Evolutionary conservation across 495 filamentous ascomycete genomes (phyloP).

Genomic region (Clavariopsis aquatica): DNA sequence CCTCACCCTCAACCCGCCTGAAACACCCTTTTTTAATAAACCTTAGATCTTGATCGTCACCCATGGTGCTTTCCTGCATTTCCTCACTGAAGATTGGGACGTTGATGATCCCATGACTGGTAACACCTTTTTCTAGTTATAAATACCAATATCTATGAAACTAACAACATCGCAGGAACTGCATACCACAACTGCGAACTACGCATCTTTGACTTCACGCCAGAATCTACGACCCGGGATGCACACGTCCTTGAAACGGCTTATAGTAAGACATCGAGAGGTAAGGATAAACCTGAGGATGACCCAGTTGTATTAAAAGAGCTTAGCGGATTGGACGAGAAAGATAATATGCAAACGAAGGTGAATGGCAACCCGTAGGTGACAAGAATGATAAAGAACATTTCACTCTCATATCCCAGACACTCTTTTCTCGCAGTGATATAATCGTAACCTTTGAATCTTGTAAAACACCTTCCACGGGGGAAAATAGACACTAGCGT

Average conservation of each 20-base stretch:
- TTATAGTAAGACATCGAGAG: neutral
- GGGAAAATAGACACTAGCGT: no score
- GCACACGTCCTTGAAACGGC: conserved; percentile 6
- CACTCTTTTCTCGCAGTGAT: no score
- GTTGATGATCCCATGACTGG: conserved; percentile 5
- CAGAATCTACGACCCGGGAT: neutral
- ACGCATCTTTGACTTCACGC: conserved; percentile 3
- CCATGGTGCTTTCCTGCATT: conserved; percentile 11
- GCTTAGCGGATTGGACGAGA: neutral
- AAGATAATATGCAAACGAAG: neutral
- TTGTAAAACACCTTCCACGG: no score
- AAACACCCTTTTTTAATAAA: no score
- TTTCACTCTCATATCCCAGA: no score
- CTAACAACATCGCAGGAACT: neutral
- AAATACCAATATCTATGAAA: neutral
- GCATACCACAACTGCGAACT: conserved; percentile 13
- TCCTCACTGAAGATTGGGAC: conserved; percentile 7
- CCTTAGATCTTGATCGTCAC: conserved; percentile 5
- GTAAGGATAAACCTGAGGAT: neutral
- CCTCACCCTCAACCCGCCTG: neutral
- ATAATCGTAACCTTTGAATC: no score
- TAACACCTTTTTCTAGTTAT: neutral
- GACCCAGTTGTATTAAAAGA: conserved; percentile 1
- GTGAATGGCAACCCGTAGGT: neutral
- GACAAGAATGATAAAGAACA: no score